A percentile compares a stretch with the other conserved stretches of the same genome.
These are phyloP conservation scores for Nakazawaea molendinolei DNA, from an alignment of 805 yeast genomes.

Conservation along the genomic window DNA sequence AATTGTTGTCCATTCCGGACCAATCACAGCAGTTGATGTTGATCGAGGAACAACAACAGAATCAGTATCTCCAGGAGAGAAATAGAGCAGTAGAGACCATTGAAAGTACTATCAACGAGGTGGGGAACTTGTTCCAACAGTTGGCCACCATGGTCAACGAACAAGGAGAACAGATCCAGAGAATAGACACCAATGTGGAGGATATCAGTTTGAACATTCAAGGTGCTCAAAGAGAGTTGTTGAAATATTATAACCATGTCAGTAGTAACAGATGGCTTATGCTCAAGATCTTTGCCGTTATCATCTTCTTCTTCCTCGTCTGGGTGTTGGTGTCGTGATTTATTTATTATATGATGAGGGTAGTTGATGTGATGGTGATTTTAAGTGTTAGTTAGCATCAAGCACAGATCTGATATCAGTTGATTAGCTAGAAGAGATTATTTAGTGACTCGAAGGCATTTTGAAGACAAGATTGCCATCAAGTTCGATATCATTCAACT, in stretches of 20 bases:
- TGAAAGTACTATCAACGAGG: conserved; percentile 95
- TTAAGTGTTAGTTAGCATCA: no score
- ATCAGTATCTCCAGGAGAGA: conserved; percentile 71
- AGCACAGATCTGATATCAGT: no score
- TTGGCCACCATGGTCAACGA: conserved; percentile 96
- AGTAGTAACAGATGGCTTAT: conserved; percentile 91
- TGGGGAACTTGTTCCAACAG: conserved; percentile 90
- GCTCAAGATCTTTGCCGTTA: conserved; percentile 80
- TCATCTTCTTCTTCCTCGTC: conserved; percentile 65
- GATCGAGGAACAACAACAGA: conserved; percentile 75
- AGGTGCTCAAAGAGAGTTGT: conserved; percentile 91
- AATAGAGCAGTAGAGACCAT: conserved; percentile 91
- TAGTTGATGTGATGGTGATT: no score
- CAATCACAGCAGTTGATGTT: conserved; percentile 79
- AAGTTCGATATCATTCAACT: no score
- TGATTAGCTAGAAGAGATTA: no score
- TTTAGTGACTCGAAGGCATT: no score
- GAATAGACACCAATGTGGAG: conserved; percentile 92
- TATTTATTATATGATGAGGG: no score
- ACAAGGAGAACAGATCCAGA: conserved; percentile 92
- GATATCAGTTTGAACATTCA: conserved; percentile 83
- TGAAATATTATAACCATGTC: conserved; percentile 83
- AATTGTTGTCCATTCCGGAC: conserved; percentile 66
- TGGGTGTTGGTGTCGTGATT: conserved; percentile 83
- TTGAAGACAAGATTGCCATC: no score